Conservation (phyloP, 1,139 yeast genomes). For the Pichia sp. region DNA sequence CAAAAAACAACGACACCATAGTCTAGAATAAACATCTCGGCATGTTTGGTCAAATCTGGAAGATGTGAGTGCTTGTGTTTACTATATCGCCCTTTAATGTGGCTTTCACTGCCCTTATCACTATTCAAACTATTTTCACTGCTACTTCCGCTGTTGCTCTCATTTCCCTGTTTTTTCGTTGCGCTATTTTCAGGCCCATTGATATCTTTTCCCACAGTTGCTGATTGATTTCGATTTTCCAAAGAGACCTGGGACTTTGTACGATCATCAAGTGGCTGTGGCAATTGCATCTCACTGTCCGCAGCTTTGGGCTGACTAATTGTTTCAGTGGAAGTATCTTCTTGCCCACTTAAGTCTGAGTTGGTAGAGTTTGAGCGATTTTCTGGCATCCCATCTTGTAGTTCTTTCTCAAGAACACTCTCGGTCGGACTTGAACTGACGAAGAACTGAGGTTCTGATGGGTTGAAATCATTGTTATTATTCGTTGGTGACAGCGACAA, state of each 20-base stretch:
- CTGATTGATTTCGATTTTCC: no score
- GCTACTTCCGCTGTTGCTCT: no score
- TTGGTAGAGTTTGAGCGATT: slow-evolving; percentile 9
- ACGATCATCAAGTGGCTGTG: no score
- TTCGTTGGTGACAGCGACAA: slow-evolving; percentile 14
- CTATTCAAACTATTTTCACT: no score
- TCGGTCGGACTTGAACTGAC: slow-evolving; percentile 30
- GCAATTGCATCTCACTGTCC: no score
- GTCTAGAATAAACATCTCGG: slow-evolving; percentile 82
- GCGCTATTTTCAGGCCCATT: no score
- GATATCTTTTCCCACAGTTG: no score
- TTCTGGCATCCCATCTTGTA: slow-evolving; percentile 10
- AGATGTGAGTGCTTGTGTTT: slow-evolving; percentile 17
- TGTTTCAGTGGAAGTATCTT: background rate
- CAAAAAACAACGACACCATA: slow-evolving; percentile 96
- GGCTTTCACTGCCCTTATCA: no score
- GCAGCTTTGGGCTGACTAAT: background rate
- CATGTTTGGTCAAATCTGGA: slow-evolving; percentile 63
- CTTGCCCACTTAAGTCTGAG: no score
- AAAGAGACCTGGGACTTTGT: no score
- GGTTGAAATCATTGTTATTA: slow-evolving; percentile 39
- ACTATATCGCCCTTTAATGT: slow-evolving; percentile 8
- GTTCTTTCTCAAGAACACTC: slow-evolving; percentile 21
- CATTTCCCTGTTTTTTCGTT: no score
- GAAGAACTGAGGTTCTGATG: slow-evolving; percentile 61